A percentile compares a stretch with the other conserved stretches of the same genome.
phyloP scores from a whole-genome alignment of 2,329 filamentous ascomycete genomes.

The Phoma sp. region DNA sequence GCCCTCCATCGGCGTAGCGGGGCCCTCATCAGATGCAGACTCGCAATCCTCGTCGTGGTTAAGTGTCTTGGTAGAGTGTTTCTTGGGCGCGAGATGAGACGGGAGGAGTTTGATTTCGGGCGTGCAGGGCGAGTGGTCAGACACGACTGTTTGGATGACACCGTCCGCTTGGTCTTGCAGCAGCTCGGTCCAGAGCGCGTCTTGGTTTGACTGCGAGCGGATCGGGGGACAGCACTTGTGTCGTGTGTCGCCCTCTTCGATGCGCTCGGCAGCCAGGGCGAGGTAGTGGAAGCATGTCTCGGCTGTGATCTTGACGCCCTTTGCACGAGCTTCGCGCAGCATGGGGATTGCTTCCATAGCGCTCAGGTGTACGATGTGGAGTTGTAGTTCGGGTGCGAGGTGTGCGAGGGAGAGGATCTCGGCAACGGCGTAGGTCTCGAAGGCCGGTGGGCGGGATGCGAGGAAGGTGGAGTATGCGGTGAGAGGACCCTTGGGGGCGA shows the following conservation, averaged over 20 bases:
- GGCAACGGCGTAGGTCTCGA: constrained; percentile 89
- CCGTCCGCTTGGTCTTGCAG: constrained; percentile 63
- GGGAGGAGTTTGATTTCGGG: constrained; percentile 92
- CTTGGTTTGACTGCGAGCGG: constrained; percentile 79
- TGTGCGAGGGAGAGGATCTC: constrained; percentile 84
- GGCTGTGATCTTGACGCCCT: constrained; percentile 85
- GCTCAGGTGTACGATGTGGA: constrained; percentile 94
- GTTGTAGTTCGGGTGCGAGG: constrained; percentile 78
- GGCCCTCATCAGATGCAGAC: constrained; percentile 33
- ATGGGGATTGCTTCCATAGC: constrained; percentile 88
- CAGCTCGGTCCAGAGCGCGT: constrained; percentile 87
- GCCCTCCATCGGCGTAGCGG: constrained; percentile 42
- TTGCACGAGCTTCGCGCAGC: constrained; percentile 73
- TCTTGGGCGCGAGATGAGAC: constrained; percentile 65
- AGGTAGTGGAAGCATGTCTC: constrained; percentile 98
- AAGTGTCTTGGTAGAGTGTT: constrained; percentile 38
- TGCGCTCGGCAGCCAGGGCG: constrained; percentile 80
- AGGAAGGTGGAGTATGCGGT: constrained; percentile 89
- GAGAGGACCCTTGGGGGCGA: constrained; percentile 74
- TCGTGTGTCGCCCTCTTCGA: constrained; percentile 83
- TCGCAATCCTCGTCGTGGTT: constrained; percentile 50
- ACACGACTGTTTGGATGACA: constrained; percentile 90
- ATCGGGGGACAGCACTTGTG: constrained; percentile 98
- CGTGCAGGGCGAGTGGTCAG: constrained; percentile 95
- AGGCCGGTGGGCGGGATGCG: constrained; percentile 83